A percentile compares a stretch with the other conserved stretches of the same genome.
phyloP scores from a whole-genome alignment of 2,329 filamentous ascomycete genomes.

The Xylariaceae sp. region DNA sequence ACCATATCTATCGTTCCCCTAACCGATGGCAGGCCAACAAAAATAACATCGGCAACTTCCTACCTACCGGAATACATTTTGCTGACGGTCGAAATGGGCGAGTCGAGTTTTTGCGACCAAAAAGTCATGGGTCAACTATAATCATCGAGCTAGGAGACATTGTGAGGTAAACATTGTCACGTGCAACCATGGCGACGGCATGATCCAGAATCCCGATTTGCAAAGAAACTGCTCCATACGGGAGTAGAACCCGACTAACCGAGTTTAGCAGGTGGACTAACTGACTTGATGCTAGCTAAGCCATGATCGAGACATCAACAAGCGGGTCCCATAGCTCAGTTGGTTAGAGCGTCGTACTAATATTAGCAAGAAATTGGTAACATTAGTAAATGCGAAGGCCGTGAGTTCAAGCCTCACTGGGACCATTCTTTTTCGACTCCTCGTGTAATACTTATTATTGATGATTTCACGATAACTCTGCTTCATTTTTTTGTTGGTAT shows the following conservation, averaged over 20 bases:
- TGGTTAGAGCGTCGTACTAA: slow-evolving; percentile 5
- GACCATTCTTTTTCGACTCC: background rate
- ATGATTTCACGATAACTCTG: background rate
- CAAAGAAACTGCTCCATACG: background rate
- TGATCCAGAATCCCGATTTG: background rate
- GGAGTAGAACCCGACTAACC: background rate
- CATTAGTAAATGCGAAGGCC: background rate
- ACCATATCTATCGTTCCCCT: too few relatives aligned
- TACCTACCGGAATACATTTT: too few relatives aligned
- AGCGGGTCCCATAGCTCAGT: slow-evolving; percentile 1
- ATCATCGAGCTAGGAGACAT: too few relatives aligned
- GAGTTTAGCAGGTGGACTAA: background rate
- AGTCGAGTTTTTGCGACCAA: too few relatives aligned
- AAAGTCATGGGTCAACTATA: too few relatives aligned
- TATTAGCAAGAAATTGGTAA: background rate
- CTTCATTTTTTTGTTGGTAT: background rate
- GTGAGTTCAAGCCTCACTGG: slow-evolving; percentile 4
- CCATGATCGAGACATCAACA: background rate
- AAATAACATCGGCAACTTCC: too few relatives aligned
- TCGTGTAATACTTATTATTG: background rate
- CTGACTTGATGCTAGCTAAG: background rate
- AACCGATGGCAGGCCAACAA: too few relatives aligned
- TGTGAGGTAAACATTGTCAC: too few relatives aligned
- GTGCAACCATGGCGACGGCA: too few relatives aligned
- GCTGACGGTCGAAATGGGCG: too few relatives aligned